These are phyloP conservation scores for Fusarium staphyleae DNA, from an alignment of 2,329 filamentous ascomycete genomes.

Conservation along the genomic window DNA sequence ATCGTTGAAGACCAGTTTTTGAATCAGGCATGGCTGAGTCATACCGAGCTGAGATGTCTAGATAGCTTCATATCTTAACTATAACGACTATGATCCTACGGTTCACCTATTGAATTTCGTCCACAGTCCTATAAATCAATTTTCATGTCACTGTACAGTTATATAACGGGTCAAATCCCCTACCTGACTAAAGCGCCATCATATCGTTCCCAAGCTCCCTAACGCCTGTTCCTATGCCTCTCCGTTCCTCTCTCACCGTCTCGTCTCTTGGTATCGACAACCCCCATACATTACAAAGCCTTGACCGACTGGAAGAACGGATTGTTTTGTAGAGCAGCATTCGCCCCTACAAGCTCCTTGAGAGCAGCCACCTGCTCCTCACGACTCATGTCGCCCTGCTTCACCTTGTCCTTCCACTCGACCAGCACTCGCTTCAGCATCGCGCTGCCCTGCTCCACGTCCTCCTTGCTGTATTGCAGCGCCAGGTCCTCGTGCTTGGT, in stretches of 20 bases:
- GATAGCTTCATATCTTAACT: no score
- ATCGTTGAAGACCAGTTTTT: neutral
- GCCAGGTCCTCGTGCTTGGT: conserved; percentile 72
- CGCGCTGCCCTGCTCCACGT: conserved; percentile 87
- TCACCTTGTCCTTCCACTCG: conserved; percentile 83
- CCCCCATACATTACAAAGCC: conserved; percentile 51
- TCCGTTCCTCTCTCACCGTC: neutral
- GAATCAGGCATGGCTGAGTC: neutral
- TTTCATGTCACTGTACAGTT: neutral
- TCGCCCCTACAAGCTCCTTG: conserved; percentile 77
- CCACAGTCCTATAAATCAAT: conserved; percentile 7
- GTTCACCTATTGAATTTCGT: neutral
- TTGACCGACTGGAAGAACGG: conserved; percentile 75
- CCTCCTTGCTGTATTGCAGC: conserved; percentile 75
- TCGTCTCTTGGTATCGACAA: neutral
- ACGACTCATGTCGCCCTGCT: conserved; percentile 66
- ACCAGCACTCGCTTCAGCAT: conserved; percentile 84
- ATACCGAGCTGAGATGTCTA: neutral
- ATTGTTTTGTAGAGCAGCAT: conserved; percentile 69
- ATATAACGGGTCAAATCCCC: conserved; percentile 2
- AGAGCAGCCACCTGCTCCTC: conserved; percentile 81
- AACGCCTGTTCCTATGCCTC: conserved; percentile 18
- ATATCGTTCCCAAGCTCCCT: conserved; percentile 12
- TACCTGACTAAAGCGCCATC: conserved; percentile 5
- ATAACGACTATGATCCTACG: neutral